Conservation (phyloP, 495 filamentous ascomycete genomes). For the Alectoria sarmentosa region DNA sequence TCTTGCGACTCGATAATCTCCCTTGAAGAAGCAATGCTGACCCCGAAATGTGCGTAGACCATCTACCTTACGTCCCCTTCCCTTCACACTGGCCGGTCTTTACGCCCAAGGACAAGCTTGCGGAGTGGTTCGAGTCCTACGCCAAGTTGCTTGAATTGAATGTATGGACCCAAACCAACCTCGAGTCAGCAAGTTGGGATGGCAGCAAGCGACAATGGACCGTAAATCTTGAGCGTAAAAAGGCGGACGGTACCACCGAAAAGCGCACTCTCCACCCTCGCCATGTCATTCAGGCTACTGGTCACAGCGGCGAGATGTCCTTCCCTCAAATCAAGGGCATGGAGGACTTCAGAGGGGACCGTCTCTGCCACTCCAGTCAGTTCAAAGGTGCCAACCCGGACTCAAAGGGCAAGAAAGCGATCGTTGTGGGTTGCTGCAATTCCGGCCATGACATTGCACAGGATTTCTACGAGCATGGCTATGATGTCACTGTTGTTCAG, state of each 20-base stretch:
- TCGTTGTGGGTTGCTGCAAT: constrained; percentile 77
- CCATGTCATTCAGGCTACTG: constrained; percentile 66
- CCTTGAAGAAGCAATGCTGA: too few species aligned
- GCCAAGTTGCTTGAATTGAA: constrained; percentile 69
- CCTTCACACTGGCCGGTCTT: constrained; percentile 55
- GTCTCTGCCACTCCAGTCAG: constrained; percentile 63
- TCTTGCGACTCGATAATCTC: too few species aligned
- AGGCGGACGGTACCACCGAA: constrained; percentile 41
- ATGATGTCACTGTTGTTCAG: constrained; percentile 80
- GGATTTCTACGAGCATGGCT: constrained; percentile 73
- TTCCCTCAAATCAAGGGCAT: constrained; percentile 57
- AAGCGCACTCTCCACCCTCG: constrained; percentile 54
- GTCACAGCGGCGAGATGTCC: constrained; percentile 64
- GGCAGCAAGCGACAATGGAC: constrained; percentile 52
- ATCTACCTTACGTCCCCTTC: constrained; percentile 66
- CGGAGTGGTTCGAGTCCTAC: constrained; percentile 71
- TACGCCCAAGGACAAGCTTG: constrained; percentile 76
- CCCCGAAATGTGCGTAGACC: too few species aligned
- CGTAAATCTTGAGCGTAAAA: constrained; percentile 46
- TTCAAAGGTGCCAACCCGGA: constrained; percentile 50
- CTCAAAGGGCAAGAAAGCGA: constrained; percentile 53
- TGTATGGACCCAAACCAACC: constrained; percentile 56
- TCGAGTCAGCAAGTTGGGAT: constrained; percentile 48
- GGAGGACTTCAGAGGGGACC: constrained; percentile 50
- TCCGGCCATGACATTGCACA: constrained; percentile 75